Evolutionary conservation across 345 rosid species (phyloP).

Genomic region (Litchi chinensis): DNA sequence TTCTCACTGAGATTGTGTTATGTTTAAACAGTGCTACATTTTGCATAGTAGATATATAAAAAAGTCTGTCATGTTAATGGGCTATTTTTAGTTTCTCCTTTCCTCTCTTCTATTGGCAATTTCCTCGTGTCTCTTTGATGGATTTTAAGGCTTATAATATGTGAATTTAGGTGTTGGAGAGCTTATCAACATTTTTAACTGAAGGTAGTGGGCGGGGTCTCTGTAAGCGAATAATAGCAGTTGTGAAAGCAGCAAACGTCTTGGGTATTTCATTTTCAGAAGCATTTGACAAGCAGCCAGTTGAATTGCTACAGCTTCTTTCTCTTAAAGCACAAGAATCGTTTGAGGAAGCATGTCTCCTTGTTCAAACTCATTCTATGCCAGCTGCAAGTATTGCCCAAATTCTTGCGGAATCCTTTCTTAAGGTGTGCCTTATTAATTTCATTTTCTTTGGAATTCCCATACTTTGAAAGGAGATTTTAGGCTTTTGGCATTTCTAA

Average conservation of each 20-base stretch:
- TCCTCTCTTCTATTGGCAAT: conserved; percentile 3
- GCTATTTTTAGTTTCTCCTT: background rate
- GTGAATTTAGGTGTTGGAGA: conserved; percentile 69
- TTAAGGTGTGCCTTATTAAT: conserved; percentile 55
- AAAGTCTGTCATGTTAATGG: background rate
- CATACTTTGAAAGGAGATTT: conserved; percentile 6
- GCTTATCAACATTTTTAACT: conserved; percentile 56
- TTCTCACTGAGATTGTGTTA: conserved; percentile 16
- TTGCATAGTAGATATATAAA: conserved; percentile 5
- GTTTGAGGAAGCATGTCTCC: conserved; percentile 82
- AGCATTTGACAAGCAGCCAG: conserved; percentile 88
- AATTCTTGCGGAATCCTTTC: conserved; percentile 95
- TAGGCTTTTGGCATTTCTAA: conserved; percentile 3
- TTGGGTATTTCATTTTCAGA: conserved; percentile 83
- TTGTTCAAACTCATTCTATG: conserved; percentile 87
- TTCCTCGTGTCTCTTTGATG: conserved; percentile 22
- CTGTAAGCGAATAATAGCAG: conserved; percentile 79
- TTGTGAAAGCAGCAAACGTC: conserved; percentile 83
- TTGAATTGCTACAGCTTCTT: conserved; percentile 86
- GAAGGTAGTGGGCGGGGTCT: conserved; percentile 91
- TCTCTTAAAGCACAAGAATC: conserved; percentile 99
- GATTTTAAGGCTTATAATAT: conserved; percentile 13
- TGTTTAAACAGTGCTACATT: conserved; percentile 7
- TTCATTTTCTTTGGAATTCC: conserved; percentile 16
- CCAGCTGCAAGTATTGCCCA: conserved; percentile 85